Conservation (phyloP, 352 stramenopile species). For the Globisporangium camurandrum region DNA sequence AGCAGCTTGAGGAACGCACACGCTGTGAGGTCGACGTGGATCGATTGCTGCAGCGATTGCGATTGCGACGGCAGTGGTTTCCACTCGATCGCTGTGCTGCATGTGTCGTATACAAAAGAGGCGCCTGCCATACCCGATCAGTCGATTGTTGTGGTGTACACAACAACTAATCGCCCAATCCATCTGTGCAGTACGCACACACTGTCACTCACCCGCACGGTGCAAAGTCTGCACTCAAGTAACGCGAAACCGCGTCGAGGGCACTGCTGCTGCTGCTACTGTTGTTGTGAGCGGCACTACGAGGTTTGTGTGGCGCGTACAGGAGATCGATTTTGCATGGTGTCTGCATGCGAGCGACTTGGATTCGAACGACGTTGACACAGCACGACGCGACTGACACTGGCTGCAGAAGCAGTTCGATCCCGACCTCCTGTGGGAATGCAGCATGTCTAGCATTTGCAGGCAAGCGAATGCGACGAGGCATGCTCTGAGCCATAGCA, state of each 20-base stretch:
- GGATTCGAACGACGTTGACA: constrained; percentile 6
- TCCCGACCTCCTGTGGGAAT: constrained; percentile 12
- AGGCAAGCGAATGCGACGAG: too few species aligned
- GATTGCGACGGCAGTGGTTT: neutral
- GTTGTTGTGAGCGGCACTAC: neutral
- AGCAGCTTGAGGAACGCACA: constrained; percentile 31
- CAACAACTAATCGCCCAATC: too few species aligned
- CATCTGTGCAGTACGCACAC: too few species aligned
- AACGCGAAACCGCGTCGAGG: constrained; percentile 22
- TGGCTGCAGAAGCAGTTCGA: constrained; percentile 15
- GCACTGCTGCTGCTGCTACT: neutral
- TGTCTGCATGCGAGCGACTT: constrained; percentile 1
- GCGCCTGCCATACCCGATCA: too few species aligned
- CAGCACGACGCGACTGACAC: neutral
- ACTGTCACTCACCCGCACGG: constrained; percentile 14
- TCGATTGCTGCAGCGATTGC: constrained; percentile 6
- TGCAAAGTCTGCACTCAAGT: constrained; percentile 22
- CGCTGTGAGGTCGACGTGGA: constrained; percentile 8
- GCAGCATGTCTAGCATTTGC: constrained; percentile 1
- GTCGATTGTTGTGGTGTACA: too few species aligned
- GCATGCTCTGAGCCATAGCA: too few species aligned
- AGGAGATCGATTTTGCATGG: constrained; percentile 8
- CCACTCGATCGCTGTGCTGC: neutral
- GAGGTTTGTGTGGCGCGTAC: neutral
- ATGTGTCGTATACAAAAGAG: neutral